Conservation (phyloP, 768 basidiomycete species). For the Sutorius australiensis region DNA sequence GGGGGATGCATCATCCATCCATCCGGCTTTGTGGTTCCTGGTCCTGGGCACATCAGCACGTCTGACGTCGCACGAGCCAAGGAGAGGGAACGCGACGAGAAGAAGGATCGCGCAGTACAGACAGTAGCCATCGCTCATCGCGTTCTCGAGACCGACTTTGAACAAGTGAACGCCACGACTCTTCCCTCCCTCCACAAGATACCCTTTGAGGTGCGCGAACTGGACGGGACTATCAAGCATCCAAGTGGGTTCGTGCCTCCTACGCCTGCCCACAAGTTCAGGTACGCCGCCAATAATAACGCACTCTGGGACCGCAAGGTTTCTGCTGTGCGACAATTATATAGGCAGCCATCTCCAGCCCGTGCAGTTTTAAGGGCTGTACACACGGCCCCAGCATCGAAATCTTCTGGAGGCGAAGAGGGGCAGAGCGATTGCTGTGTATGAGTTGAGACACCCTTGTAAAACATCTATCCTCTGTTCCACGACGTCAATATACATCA, state of each 20-base stretch:
- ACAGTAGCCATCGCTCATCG: constrained; percentile 30
- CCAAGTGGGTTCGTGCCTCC: constrained; percentile 44
- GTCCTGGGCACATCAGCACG: constrained; percentile 25
- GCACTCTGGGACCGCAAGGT: constrained; percentile 18
- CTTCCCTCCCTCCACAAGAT: constrained; percentile 34
- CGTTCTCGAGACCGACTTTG: constrained; percentile 31
- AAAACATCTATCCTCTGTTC: too few relatives aligned
- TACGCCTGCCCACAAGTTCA: constrained; percentile 38
- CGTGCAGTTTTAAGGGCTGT: constrained; percentile 19
- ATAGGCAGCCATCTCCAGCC: constrained; percentile 11
- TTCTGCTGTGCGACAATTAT: constrained; percentile 7
- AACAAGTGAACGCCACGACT: constrained; percentile 24
- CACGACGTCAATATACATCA: too few relatives aligned
- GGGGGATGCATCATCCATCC: constrained; percentile 22
- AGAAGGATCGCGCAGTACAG: constrained; percentile 21
- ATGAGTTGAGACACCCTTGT: constrained; percentile 26
- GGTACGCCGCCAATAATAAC: constrained; percentile 10
- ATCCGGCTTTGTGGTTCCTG: constrained; percentile 31
- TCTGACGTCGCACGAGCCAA: constrained; percentile 25
- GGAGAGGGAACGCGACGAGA: constrained; percentile 21
- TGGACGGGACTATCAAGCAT: constrained; percentile 38
- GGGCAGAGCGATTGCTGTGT: constrained; percentile 19
- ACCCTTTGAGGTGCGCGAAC: constrained; percentile 38
- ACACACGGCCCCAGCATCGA: constrained; percentile 13
- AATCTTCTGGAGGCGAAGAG: constrained; percentile 14